Base-by-base conservation (phyloP, 2,329 filamentous ascomycete species). In the Ceratocystis variospora region DNA sequence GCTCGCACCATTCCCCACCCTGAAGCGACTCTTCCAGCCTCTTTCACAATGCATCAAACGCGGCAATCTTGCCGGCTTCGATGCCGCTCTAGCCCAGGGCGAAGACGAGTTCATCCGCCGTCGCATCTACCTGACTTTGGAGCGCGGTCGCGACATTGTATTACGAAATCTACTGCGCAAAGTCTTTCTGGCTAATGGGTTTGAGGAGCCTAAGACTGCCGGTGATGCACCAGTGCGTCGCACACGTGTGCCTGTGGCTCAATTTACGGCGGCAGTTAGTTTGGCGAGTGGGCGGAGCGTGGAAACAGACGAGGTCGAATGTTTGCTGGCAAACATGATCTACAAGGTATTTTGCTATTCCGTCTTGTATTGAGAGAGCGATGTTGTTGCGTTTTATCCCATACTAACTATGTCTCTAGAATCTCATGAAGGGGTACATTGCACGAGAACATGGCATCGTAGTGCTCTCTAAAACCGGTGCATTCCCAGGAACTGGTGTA, bases 391-490 rank as follows among this genome's bases (percentile, higher is more conserved):
- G 12, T 41, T 41, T 41, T 15, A 15, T 15, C 37, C 31, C 31
- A 33, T 10, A n/a, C 41, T 59, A 19, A 65, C 57, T 12, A 15
- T 6, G 17, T 45, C 2, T 37, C 17, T 68, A 96, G 90, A 89
- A 88, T 68, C 80, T 94, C 28, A 96, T 99, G 89, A 99, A 97
- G 77, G 94, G 95, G 50, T 99, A 99, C 76, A 99, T 99, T 71
- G 87, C 93, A 41, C 87, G 93, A 65, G 92, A 96, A 71, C 85
- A 89, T 71, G 88, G 88, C 44, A 92, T 92, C 70, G 88, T 99
- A 33, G 94, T 99, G 22, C 78, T 99, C 67, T 96, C 90, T 75
- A 97, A 96, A 76, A 88, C 83, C 67, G 90, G 89, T 50, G 93
- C 94, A 1, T 99, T 99, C 73, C 94, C 95, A 0, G 92, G 92